A percentile compares a stretch with the other conserved stretches of the same genome.
Evolutionary conservation across 2,329 filamentous ascomycete genomes (phyloP).

Genomic region (Hypoxylon sp.): DNA sequence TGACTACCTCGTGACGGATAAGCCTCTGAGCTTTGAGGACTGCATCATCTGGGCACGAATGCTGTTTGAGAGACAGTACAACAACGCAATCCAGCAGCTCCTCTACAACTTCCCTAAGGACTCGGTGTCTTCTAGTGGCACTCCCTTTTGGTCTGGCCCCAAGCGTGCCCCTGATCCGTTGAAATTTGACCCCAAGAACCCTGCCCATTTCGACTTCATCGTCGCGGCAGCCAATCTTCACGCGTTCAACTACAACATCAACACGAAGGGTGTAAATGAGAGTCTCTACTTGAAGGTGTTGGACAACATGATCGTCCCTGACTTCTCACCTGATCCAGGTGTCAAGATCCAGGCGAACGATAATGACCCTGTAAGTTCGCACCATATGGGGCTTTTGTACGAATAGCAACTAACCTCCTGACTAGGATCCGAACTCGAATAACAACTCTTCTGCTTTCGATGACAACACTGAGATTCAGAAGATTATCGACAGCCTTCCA

Average conservation of each 20-base stretch:
- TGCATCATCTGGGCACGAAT: slow-evolving; percentile 95
- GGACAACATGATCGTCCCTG: slow-evolving; percentile 93
- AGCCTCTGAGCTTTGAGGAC: slow-evolving; percentile 92
- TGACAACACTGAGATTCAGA: slow-evolving; percentile 81
- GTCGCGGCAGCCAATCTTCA: slow-evolving; percentile 91
- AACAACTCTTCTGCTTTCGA: slow-evolving; percentile 66
- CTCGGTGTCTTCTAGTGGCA: slow-evolving; percentile 85
- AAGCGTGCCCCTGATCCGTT: slow-evolving; percentile 95
- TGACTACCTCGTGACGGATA: slow-evolving; percentile 91
- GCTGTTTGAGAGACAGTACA: slow-evolving; percentile 96
- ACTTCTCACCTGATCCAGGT: slow-evolving; percentile 89
- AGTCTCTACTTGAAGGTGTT: slow-evolving; percentile 83
- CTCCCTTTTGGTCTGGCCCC: slow-evolving; percentile 97
- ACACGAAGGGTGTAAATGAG: slow-evolving; percentile 79
- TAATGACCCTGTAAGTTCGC: slow-evolving; percentile 79
- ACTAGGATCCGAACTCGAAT: slow-evolving; percentile 82
- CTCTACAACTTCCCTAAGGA: slow-evolving; percentile 98
- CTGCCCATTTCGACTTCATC: slow-evolving; percentile 89
- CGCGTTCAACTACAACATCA: slow-evolving; percentile 98
- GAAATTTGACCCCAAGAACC: slow-evolving; percentile 87
- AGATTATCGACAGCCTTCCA: slow-evolving; percentile 80
- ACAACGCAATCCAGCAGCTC: slow-evolving; percentile 95
- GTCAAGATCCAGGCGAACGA: slow-evolving; percentile 98
- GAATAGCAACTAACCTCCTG: slow-evolving; percentile 35
- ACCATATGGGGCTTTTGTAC: background rate